Evolutionary conservation across 371 early-diverging fungal species (phyloP).

Genomic region (Mucor lusitanicus): DNA sequence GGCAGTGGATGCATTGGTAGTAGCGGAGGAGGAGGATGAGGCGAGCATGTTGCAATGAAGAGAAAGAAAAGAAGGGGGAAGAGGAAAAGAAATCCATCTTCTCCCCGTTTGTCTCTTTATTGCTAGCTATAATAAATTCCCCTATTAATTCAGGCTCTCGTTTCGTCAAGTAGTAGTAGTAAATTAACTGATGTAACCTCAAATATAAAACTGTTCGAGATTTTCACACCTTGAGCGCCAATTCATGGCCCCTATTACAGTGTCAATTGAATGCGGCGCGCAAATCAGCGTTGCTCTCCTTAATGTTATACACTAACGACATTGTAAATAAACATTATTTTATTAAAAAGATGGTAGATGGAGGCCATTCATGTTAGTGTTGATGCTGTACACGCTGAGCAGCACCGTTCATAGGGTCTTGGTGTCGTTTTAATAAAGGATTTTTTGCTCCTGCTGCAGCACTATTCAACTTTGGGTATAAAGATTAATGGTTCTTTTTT

Average conservation of each 20-base stretch:
- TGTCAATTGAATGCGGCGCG: background rate
- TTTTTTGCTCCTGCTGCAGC: background rate
- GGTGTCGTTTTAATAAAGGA: background rate
- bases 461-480: constrained; percentile 1
- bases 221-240: background rate
- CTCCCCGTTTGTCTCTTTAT: constrained; percentile 2
- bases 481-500: background rate
- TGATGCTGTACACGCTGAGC: constrained; percentile 14
- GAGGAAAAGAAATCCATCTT: background rate
- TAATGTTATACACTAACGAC: background rate
- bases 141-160: background rate
- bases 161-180: background rate
- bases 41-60: constrained; percentile 1
- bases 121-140: background rate
- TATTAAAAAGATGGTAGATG: too few relatives aligned
- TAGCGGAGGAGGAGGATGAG: background rate
- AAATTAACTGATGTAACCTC: constrained; percentile 1
- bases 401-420: constrained; percentile 20
- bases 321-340: background rate
- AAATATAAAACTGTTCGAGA: background rate
- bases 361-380: background rate
- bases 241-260: background rate
- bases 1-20: constrained; percentile 1
- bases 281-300: background rate
- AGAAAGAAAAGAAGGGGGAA: constrained; percentile 3